Evolutionary conservation across 163 green algal genomes (phyloP).

Genomic region (Prototheca wickerhamii): DNA sequence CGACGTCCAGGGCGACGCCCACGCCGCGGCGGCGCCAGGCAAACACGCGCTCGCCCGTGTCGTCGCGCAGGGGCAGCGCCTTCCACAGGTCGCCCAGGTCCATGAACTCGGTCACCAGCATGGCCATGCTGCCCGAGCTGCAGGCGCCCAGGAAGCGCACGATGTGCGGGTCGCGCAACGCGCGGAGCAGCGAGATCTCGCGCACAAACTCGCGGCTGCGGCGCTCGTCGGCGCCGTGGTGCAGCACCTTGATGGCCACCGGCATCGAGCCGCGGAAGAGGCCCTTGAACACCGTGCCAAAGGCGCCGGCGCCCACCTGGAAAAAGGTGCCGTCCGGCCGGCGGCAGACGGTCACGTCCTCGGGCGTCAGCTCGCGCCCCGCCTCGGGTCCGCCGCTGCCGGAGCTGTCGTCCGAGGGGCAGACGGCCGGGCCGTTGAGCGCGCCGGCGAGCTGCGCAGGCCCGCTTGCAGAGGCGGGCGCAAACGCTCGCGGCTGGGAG

Average conservation of each 20-base stretch:
- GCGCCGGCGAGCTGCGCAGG: neutral
- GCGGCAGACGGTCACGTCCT: conserved; percentile 35
- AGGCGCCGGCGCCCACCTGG: conserved; percentile 43
- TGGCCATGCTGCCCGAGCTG: conserved; percentile 14
- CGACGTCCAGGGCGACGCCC: conserved; percentile 21
- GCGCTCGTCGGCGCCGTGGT: conserved; percentile 16
- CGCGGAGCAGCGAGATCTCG: conserved; percentile 43
- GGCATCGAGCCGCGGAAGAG: conserved; percentile 26
- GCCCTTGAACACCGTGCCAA: conserved; percentile 41
- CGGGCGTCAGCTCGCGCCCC: conserved; percentile 1
- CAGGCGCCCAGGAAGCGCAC: conserved; percentile 36
- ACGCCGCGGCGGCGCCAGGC: conserved; percentile 19
- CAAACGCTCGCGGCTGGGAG: too few species aligned
- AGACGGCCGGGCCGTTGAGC: neutral
- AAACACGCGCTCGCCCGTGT: conserved; percentile 22
- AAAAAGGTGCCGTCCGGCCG: conserved; percentile 34
- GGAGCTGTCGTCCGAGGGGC: neutral
- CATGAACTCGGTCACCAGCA: conserved; percentile 38
- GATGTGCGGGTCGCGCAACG: conserved; percentile 43
- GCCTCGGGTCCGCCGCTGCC: neutral
- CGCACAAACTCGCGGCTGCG: conserved; percentile 24
- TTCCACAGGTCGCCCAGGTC: conserved; percentile 33
- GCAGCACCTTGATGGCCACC: conserved; percentile 46
- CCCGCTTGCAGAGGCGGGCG: too few species aligned
- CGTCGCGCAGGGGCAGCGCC: conserved; percentile 19